Evolutionary conservation across 257 asterid genomes (phyloP).

Genomic region (Solanum medicagineum): DNA sequence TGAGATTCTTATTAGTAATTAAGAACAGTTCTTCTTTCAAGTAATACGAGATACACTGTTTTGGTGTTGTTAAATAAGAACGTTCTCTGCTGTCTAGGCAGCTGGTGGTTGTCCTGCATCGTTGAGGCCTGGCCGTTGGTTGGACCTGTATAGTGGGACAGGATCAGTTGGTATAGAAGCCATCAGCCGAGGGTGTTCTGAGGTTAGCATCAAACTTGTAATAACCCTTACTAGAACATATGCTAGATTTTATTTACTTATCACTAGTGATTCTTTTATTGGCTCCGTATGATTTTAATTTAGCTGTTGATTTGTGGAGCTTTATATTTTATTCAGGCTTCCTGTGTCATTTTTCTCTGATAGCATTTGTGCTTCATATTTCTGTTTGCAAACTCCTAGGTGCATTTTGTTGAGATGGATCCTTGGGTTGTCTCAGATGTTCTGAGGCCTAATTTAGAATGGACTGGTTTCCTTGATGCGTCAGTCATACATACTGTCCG

Average conservation of each 20-base stretch:
- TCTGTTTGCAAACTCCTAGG: constrained; percentile 31
- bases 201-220: constrained; percentile 27
- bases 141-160: constrained; percentile 96
- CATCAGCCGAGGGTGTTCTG: constrained; percentile 92
- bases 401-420: constrained; percentile 97
- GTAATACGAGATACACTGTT: not conserved
- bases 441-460: constrained; percentile 71
- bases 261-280: not conserved
- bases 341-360: not conserved
- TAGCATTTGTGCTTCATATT: not conserved
- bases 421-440: constrained; percentile 95
- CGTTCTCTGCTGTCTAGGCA: constrained; percentile 31
- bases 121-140: constrained; percentile 91
- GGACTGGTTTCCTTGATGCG: constrained; percentile 68
- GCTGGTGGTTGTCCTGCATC: constrained; percentile 88
- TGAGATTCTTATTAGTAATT: constrained; percentile 1
- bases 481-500: constrained; percentile 67
- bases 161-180: constrained; percentile 99
- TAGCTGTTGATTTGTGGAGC: not conserved
- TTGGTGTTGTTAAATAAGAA: not conserved
- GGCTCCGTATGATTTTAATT: not conserved
- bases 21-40: not conserved
- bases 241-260: not conserved
- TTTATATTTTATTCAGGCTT: not conserved
- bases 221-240: not conserved